Conservation (phyloP, 495 filamentous ascomycete species). For the Ramalina intermedia region DNA sequence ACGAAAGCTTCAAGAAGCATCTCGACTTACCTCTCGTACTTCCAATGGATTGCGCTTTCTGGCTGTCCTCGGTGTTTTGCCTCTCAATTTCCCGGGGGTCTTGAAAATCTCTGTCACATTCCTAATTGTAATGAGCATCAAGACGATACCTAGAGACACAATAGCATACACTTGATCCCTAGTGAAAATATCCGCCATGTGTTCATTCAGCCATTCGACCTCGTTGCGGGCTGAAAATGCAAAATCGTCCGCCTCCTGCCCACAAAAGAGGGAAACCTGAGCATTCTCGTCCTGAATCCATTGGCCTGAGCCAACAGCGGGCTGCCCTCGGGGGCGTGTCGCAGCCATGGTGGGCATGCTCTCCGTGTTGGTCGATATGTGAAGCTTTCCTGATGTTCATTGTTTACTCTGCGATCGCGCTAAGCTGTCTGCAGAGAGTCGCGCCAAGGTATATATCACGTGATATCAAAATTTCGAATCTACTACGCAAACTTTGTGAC, state of each 20-base stretch:
- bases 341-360: conserved; percentile 27
- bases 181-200: conserved; percentile 88
- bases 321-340: conserved; percentile 30
- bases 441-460: too few species aligned
- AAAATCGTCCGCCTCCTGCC: conserved; percentile 76
- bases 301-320: conserved; percentile 47
- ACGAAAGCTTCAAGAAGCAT: not conserved
- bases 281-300: conserved; percentile 57
- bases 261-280: conserved; percentile 44
- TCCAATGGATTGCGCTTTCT: conserved; percentile 54
- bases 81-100: conserved; percentile 84
- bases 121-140: conserved; percentile 33
- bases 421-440: not conserved
- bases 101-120: conserved; percentile 90
- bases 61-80: conserved; percentile 78
- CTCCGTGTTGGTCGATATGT: not conserved
- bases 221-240: conserved; percentile 80
- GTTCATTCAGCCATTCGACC: conserved; percentile 90
- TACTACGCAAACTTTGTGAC: too few species aligned
- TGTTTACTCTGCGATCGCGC: not conserved
- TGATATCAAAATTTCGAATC: too few species aligned
- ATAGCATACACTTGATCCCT: conserved; percentile 62
- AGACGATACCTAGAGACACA: conserved; percentile 4
- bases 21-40: conserved; percentile 47
- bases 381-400: not conserved